phyloP scores from a whole-genome alignment of 257 asterid species.

The Hygrophila difformis region DNA sequence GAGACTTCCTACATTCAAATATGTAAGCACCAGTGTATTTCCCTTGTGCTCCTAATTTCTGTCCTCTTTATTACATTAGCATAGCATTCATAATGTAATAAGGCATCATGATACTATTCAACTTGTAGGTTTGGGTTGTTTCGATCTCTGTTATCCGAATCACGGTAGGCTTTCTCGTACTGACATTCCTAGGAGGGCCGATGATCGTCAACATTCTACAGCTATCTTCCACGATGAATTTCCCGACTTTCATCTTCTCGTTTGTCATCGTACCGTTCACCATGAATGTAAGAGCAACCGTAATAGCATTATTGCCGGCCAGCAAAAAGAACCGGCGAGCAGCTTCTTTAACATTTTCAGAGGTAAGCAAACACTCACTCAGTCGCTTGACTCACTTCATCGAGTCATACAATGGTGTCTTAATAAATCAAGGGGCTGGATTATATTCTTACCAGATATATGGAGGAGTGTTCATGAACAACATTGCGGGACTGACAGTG shows the following conservation, averaged over 20 bases:
- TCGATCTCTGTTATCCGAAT: conserved; percentile 28
- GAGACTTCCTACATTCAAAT: too few species aligned
- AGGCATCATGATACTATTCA: conserved; percentile 26
- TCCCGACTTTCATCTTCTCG: conserved; percentile 48
- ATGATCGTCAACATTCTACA: conserved; percentile 30
- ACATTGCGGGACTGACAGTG: conserved; percentile 40
- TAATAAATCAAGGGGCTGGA: too few species aligned
- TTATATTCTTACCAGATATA: conserved; percentile 29
- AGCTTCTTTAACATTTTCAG: conserved; percentile 68
- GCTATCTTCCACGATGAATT: conserved; percentile 30
- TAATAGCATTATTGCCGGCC: conserved; percentile 46
- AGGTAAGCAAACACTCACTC: conserved; percentile 21
- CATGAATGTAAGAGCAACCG: conserved; percentile 38
- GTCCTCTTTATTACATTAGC: neutral
- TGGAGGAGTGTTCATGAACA: conserved; percentile 61
- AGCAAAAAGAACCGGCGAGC: conserved; percentile 35
- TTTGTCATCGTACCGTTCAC: conserved; percentile 46
- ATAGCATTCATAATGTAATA: conserved; percentile 8
- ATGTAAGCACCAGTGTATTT: too few species aligned
- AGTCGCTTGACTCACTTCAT: too few species aligned
- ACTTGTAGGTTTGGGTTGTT: conserved; percentile 17
- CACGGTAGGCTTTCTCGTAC: conserved; percentile 29
- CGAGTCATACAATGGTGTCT: too few species aligned
- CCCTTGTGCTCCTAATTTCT: too few species aligned
- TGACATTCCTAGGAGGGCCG: conserved; percentile 49